Evolutionary conservation across 768 basidiomycete genomes (phyloP), one percentile per base, ranked within the genome.

Genomic region (Pisolithus sp.): DNA sequence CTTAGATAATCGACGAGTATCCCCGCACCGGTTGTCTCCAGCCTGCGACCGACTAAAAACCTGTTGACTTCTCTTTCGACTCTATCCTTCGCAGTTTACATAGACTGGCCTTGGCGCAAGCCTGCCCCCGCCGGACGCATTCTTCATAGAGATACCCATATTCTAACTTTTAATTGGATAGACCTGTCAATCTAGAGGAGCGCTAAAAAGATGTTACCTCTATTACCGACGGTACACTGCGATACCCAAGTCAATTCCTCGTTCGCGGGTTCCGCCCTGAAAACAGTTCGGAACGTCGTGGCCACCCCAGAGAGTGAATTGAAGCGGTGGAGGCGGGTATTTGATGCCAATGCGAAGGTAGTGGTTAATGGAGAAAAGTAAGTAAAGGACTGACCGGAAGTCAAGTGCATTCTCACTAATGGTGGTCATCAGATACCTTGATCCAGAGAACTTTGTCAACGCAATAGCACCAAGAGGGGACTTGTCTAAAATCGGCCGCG

Each of bases 401-500:
- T 8, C 18, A 28, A 50, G 24, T 13, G 49, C 57, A 40, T 60
- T 38, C 46, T 20, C 20, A 30, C 10, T 17, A 48, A 49, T 52
- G 46, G 26, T 10, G 26, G 50, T 66, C 37, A 53, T 26, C 59
- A 97, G 94, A 70, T 95, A 82, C 66, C 77, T 99, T 44, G 88
- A 92, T 70, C 73, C 78, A 34, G 86, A 93, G 28, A 84, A 84
- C 61, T 99, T 99, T 69, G 87, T 98, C 59, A 90, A 91, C 66
- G 94, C 96, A 48, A 94, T 98, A 67, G 93, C 89, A 30, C 93
- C 95, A 2, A 79, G 79, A 45, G 83, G 80, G 31, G 93, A 95
- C 74, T 76, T 93, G 59, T 77, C 82, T 51, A 89, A 86, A 69
- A 94, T 97, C 59, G 84, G 84, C 34, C 85, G 89, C 20, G 80